Evolutionary conservation across 352 stramenopile genomes (phyloP), one percentile per base, ranked within the genome.

Genomic region (Pythium chondricola): DNA sequence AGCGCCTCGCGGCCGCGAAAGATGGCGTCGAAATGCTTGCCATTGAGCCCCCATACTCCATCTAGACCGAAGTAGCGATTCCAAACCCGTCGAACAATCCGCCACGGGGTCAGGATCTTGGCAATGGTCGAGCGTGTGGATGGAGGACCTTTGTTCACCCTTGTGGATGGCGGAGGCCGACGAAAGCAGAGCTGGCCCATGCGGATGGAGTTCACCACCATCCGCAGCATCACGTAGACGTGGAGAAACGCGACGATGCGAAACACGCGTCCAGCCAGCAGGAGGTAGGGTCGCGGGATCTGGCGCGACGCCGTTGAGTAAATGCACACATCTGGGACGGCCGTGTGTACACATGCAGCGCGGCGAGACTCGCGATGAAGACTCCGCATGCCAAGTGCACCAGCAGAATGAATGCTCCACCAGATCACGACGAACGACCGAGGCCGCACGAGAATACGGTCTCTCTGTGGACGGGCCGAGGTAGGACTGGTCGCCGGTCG

Each of bases 1-100:
- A 57, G 20, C 16, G 44, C 29, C 20, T 53, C 36, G 36, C 46
- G 46, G 6, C 18, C 35, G 36, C 42, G 46, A 36, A 53, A 53
- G 4, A 20, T 26, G n/a, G 36, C 26, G 17, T 53, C 46, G 29
- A 53, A 53, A 27, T 53, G 36, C 25, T 16, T 22, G 9, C 46
- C 46, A n/a, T 53, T 35, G 24, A 53, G 36, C 4, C 46, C 46
- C 11, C 44, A 43, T 2, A 44, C 1, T 0, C 46, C 46, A 36
- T 53, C 26, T 13, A 45, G 2, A 9, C 35, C 46, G 13, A 46
- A 46, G 25, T 40, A 45, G 4, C 18, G 22, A 6, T 39, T 31
- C 46, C 46, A 53, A 21, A 24, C 4, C 9, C 13, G 13, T 2
- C 18, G 3, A 0, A 40, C 6, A 4, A 25, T 20, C 7, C 26